Conservation (phyloP, 805 yeast species). For the Tetrapisispora fleetii region DNA sequence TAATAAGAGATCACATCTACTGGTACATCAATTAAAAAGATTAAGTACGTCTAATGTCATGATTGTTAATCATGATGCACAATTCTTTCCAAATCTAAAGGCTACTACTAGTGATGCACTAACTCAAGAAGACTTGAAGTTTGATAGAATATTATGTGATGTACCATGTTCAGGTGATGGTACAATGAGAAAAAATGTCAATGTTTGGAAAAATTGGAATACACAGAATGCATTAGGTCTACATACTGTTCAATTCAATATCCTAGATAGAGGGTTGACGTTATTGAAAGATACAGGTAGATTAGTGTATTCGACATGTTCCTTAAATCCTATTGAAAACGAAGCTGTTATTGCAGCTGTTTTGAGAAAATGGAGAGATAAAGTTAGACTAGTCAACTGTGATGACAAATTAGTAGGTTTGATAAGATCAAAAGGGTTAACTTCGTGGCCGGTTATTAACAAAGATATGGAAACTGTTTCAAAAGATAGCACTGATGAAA, state of each 20-base stretch:
- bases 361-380: slow-evolving; percentile 65
- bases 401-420: slow-evolving; percentile 67
- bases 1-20: slow-evolving; percentile 91
- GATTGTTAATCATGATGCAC: slow-evolving; percentile 96
- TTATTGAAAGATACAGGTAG: slow-evolving; percentile 82
- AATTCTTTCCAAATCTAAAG: slow-evolving; percentile 78
- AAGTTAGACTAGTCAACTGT: slow-evolving; percentile 62
- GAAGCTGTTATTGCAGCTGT: slow-evolving; percentile 95
- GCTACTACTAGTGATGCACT: slow-evolving; percentile 26
- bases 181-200: slow-evolving; percentile 92
- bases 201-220: slow-evolving; percentile 93
- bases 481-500: slow-evolving; percentile 39
- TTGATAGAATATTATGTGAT: slow-evolving; percentile 91
- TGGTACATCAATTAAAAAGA: slow-evolving; percentile 93
- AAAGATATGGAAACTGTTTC: slow-evolving; percentile 53
- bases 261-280: slow-evolving; percentile 83
- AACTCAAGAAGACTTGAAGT: slow-evolving; percentile 33
- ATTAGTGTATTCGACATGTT: slow-evolving; percentile 92
- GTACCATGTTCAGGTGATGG: slow-evolving; percentile 99
- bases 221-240: slow-evolving; percentile 83
- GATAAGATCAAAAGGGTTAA: slow-evolving; percentile 62
- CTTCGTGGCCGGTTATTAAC: slow-evolving; percentile 75
- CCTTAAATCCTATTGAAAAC: slow-evolving; percentile 89
- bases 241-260: slow-evolving; percentile 80
- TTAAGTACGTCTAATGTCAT: slow-evolving; percentile 85